phyloP scores from a whole-genome alignment of 2,329 filamentous ascomycete species.

The Penicillium sp. region DNA sequence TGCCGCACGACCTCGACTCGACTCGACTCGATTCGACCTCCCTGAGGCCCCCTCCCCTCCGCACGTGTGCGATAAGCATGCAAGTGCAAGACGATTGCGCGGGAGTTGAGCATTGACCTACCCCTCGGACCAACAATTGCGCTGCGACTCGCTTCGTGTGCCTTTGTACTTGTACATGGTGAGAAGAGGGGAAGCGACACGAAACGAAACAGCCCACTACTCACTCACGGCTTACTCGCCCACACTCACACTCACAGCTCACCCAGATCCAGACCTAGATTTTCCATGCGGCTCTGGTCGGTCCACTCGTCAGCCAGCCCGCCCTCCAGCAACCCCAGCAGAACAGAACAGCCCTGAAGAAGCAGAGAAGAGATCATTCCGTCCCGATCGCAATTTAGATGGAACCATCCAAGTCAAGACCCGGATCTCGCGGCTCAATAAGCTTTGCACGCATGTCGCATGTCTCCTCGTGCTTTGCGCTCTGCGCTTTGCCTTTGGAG shows the following conservation, averaged over 20 bases:
- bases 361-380: too few relatives aligned
- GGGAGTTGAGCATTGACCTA: background rate
- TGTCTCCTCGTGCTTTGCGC: too few relatives aligned
- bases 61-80: constrained; percentile 1
- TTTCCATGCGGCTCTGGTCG: constrained; percentile 5
- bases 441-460: too few relatives aligned
- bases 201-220: background rate
- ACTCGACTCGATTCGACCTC: too few relatives aligned
- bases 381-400: too few relatives aligned
- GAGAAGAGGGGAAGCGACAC: background rate
- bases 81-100: background rate
- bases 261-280: background rate
- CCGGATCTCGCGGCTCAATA: too few relatives aligned
- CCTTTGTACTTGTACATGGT: background rate
- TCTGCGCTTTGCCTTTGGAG: too few relatives aligned
- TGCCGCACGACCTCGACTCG: too few relatives aligned
- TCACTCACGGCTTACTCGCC: too few relatives aligned
- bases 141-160: background rate
- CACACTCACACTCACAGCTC: too few relatives aligned
- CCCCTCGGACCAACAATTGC: background rate
- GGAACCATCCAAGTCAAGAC: too few relatives aligned
- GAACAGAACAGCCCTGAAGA: too few relatives aligned
- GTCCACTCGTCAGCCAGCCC: background rate
- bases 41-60: background rate
- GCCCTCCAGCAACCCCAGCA: background rate